phyloP scores from a whole-genome alignment of 768 basidiomycete genomes.

The Lyophyllum atratum region DNA sequence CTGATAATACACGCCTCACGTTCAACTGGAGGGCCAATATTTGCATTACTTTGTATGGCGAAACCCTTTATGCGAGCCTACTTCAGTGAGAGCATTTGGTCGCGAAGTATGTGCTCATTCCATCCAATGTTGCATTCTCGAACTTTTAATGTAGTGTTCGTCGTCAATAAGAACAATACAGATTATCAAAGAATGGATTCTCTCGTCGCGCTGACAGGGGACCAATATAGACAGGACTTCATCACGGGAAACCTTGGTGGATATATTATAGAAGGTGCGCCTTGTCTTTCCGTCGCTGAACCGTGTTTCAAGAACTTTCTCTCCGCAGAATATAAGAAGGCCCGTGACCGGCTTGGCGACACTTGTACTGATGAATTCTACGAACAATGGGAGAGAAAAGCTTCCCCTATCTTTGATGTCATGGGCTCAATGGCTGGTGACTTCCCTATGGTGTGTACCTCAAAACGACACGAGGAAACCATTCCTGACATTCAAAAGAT shows the following conservation, averaged over 20 bases:
- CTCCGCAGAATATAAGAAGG: slow-evolving; percentile 30
- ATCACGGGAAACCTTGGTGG: slow-evolving; percentile 34
- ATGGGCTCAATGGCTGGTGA: slow-evolving; percentile 23
- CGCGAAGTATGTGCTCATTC: slow-evolving; percentile 22
- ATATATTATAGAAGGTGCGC: slow-evolving; percentile 33
- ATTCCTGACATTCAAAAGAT: slow-evolving; percentile 22
- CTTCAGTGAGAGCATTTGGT: slow-evolving; percentile 25
- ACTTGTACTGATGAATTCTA: slow-evolving; percentile 23
- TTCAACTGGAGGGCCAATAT: slow-evolving; percentile 32
- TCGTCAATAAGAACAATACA: slow-evolving; percentile 31
- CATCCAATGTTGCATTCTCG: neutral
- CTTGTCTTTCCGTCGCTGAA: neutral
- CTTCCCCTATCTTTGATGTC: slow-evolving; percentile 18
- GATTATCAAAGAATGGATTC: slow-evolving; percentile 32
- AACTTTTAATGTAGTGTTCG: slow-evolving; percentile 19
- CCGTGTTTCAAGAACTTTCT: neutral
- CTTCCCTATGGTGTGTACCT: slow-evolving; percentile 31
- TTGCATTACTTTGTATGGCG: slow-evolving; percentile 34
- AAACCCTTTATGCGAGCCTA: slow-evolving; percentile 28
- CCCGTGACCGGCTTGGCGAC: slow-evolving; percentile 22
- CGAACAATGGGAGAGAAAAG: slow-evolving; percentile 7
- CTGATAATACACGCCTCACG: slow-evolving; percentile 32
- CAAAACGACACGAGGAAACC: neutral
- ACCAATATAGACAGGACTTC: slow-evolving; percentile 36
- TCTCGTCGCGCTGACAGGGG: slow-evolving; percentile 27